phyloP scores from a whole-genome alignment of 2,329 filamentous ascomycete species.

The Teratosphaeria pseudoeucalypti region DNA sequence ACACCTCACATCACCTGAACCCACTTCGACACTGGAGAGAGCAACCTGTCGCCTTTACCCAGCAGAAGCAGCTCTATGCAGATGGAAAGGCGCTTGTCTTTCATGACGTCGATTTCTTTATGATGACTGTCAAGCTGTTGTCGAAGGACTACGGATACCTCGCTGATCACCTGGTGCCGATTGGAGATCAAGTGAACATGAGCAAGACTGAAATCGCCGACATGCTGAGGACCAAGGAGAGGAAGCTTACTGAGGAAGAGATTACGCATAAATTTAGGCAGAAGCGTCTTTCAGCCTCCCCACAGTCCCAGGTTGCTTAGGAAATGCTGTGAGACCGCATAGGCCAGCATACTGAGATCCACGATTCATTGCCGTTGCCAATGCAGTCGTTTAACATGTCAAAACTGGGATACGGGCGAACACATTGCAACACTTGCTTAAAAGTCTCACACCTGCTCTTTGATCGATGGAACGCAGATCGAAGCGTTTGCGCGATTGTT shows the following conservation, averaged over 20 bases:
- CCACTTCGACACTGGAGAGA: conserved; percentile 72
- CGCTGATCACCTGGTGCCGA: conserved; percentile 61
- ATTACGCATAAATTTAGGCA: conserved; percentile 46
- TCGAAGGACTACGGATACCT: conserved; percentile 62
- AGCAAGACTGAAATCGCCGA: conserved; percentile 51
- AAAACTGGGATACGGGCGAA: too few relatives aligned
- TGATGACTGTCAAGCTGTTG: conserved; percentile 50
- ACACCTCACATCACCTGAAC: conserved; percentile 75
- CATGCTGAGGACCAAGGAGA: conserved; percentile 58
- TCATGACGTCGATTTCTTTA: conserved; percentile 70
- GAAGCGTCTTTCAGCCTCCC: background rate
- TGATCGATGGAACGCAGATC: too few relatives aligned
- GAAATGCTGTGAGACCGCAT: background rate
- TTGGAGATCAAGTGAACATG: conserved; percentile 60
- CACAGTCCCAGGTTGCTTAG: background rate
- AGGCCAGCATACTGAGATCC: background rate
- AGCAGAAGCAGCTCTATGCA: conserved; percentile 57
- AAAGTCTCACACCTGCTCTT: too few relatives aligned
- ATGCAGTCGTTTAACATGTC: background rate
- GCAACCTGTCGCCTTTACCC: conserved; percentile 62
- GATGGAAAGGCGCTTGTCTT: conserved; percentile 63
- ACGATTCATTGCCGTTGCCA: background rate
- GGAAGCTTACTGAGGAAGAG: conserved; percentile 54
- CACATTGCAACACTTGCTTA: too few relatives aligned
- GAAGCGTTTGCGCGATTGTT: too few relatives aligned